Conservation (phyloP, 805 yeast species). For the Clavispora fructus region DNA sequence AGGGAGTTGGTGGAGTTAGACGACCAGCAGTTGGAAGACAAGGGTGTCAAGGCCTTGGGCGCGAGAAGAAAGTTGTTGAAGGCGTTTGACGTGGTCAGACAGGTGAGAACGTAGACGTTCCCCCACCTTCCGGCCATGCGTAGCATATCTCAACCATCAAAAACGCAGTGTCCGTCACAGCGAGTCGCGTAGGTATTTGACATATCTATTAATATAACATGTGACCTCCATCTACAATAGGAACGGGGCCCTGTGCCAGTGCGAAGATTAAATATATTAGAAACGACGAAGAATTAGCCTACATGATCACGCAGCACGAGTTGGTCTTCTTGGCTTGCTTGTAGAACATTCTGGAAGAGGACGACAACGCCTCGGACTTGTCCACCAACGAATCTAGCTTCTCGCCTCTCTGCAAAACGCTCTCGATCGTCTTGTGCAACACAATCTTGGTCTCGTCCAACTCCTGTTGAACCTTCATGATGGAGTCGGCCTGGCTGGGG, state of each 20-base stretch:
- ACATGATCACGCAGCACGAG: slow-evolving; percentile 25
- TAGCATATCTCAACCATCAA: not conserved
- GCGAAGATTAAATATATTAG: not conserved
- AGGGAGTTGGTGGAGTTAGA: slow-evolving; percentile 63
- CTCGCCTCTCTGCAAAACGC: slow-evolving; percentile 93
- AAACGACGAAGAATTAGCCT: not conserved
- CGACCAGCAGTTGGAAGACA: slow-evolving; percentile 63
- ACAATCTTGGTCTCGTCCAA: slow-evolving; percentile 96
- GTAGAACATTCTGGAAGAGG: slow-evolving; percentile 88
- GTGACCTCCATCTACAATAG: not conserved
- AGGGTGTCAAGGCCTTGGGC: slow-evolving; percentile 92
- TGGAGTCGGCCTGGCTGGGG: slow-evolving; percentile 94
- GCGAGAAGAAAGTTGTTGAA: slow-evolving; percentile 91
- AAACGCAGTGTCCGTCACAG: not conserved
- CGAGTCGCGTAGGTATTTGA: slow-evolving; percentile 2
- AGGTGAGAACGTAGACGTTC: slow-evolving; percentile 2
- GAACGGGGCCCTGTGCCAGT: not conserved
- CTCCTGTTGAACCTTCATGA: slow-evolving; percentile 96
- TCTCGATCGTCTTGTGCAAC: slow-evolving; percentile 90
- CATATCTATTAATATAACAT: slow-evolving; percentile 2
- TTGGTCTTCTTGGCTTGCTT: slow-evolving; percentile 86
- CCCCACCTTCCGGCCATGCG: not conserved
- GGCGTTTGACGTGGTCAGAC: slow-evolving; percentile 78
- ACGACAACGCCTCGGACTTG: slow-evolving; percentile 87
- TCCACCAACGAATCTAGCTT: slow-evolving; percentile 90